These are phyloP conservation scores for Fusarium napiforme DNA, from an alignment of 2,329 filamentous ascomycete genomes.

Conservation along the genomic window DNA sequence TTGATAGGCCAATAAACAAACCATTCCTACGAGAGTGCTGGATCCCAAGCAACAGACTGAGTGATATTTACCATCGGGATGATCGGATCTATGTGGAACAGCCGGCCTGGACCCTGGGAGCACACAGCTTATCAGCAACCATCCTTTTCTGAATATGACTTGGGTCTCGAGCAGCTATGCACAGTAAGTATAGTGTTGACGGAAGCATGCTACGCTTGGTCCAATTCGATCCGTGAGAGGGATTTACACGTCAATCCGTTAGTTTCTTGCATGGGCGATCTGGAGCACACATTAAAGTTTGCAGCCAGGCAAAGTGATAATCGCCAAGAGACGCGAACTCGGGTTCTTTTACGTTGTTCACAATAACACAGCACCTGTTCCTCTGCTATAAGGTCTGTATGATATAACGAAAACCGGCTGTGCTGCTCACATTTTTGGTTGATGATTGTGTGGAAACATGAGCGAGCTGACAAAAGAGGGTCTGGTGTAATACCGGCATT, in stretches of 20 bases:
- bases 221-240: not conserved
- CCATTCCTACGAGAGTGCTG: slow-evolving; percentile 7
- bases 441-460: not conserved
- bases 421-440: not conserved
- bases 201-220: not conserved
- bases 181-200: not conserved
- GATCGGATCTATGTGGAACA: slow-evolving; percentile 2
- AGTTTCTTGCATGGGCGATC: slow-evolving; percentile 3
- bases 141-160: not conserved
- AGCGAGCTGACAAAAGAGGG: not conserved
- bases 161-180: not conserved
- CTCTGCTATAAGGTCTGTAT: not conserved
- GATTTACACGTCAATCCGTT: not conserved
- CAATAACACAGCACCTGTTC: not conserved
- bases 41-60: not conserved
- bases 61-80: not conserved
- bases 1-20: slow-evolving; percentile 4
- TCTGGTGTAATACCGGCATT: not conserved
- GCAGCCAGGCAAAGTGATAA: slow-evolving; percentile 1
- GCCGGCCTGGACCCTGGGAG: not conserved
- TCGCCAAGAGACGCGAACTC: not conserved
- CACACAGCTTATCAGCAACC: not conserved
- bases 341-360: not conserved
- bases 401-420: not conserved
- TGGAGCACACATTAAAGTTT: not conserved